phyloP scores from a whole-genome alignment of 345 rosid genomes.

The Geranium brycei region DNA sequence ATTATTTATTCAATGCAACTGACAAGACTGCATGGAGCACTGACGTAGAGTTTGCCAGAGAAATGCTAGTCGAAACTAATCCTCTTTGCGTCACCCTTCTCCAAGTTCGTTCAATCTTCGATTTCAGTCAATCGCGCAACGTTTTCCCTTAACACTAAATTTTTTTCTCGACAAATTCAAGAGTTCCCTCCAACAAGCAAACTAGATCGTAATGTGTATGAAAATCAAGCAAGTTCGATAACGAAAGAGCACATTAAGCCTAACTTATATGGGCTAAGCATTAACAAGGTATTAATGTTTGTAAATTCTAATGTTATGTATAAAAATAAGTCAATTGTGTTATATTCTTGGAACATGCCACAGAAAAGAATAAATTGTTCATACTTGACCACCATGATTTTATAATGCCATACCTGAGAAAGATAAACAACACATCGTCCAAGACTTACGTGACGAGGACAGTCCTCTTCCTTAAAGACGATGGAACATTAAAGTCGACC shows the following conservation, averaged over 20 bases:
- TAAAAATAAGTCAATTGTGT: too few relatives aligned
- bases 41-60: constrained; percentile 48
- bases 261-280: too few relatives aligned
- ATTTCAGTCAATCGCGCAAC: too few relatives aligned
- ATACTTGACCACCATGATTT: constrained; percentile 20
- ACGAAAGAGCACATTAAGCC: constrained; percentile 13
- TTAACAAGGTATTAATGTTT: too few relatives aligned
- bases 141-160: too few relatives aligned
- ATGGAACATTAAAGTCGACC: constrained; percentile 13
- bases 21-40: constrained; percentile 49
- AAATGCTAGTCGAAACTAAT: constrained; percentile 8
- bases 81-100: too few relatives aligned
- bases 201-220: constrained; percentile 6
- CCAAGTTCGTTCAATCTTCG: too few relatives aligned
- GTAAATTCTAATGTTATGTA: too few relatives aligned
- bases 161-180: not conserved
- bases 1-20: constrained; percentile 12
- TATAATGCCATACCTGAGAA: constrained; percentile 13
- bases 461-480: constrained; percentile 13
- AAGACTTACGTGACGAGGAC: constrained; percentile 17
- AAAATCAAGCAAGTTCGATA: constrained; percentile 15
- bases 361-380: constrained; percentile 13
- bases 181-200: constrained; percentile 23
- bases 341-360: constrained; percentile 6
- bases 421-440: constrained; percentile 9